Base-by-base conservation (phyloP, 179 eudicot genomes). In the Vitellaria paradoxa region DNA sequence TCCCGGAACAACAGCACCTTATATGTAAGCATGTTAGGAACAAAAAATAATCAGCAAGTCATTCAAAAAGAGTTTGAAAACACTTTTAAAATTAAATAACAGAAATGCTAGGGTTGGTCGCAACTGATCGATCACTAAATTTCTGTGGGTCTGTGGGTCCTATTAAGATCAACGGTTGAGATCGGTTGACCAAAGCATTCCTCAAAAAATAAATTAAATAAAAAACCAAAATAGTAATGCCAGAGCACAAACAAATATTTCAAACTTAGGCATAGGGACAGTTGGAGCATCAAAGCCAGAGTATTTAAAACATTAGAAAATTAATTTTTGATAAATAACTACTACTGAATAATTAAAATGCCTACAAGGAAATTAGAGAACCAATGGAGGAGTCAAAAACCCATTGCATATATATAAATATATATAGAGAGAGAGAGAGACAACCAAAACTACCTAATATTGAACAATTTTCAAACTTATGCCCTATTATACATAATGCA, bases 1-100 rank as follows among this genome's bases (percentile, higher is more conserved):
- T 53, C 9, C 55, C 55, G 21, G 55, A 45, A 75, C 21, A 67
- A 55, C 55, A 76, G 61, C 55, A 67, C 50, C 40, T n/a, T 53
- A 20, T 14, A 70, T 46, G 40, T 53, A 71, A 53, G 42, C 20
- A 71, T 55, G 26, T 26, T 14, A 17, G 4, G 63, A 53, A 71
- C 42, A 55, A 24, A 70, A 30, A 30, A 30, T 52, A 17, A 55
- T 26, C 26, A 15, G 74, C n/a, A 17, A 13, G 45, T 18, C 59
- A 14, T 52, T 70, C 18, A 49, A 23, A 49, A 8, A 21, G 57
- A 20, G 37, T 21, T 2, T 30, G 37, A 30, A 30, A 30, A 30
- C 2, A 2, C 37, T 30, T n/a, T n/a, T 30, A 30, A 30, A 30
- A 30, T 30, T 30, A 30, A 30, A 30, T 30, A 30, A 1, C 1